Evolutionary conservation across 192 early-diverging fungal genomes (phyloP), one percentile per base, ranked within the genome.

Genomic region (Coemansia sp.): DNA sequence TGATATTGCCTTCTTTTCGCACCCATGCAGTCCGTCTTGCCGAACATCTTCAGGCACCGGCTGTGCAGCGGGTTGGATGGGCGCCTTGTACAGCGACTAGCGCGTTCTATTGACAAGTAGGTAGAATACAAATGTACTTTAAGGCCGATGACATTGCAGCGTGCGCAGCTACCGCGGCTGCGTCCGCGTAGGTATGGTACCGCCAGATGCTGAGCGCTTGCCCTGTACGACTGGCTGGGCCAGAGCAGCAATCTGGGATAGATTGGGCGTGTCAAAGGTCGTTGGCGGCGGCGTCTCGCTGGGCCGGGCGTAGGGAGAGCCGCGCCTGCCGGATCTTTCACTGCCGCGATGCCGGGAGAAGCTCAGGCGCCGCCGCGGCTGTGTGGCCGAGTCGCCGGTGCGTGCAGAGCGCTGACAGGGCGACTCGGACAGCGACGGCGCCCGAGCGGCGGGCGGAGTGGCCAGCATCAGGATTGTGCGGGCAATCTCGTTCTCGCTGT

Each of bases 401-500:
- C 45, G 35, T 23, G 40, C 39, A 2, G 51, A 29, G 10, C 27
- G 45, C 12, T 53, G 59, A 38, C 50, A 50, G 11, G 60, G 60
- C 2, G 68, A 60, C 28, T 12, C 31, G 19, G 49, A 60, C 1
- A 56, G 35, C 32, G 62, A 45, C 21, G 52, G 48, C 22, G 57
- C 50, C 22, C 62, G 68, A 5, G 58, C 53, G 2, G 62, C 58
- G 6, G 69, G 70, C 7, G 70, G 70, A 2, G 70, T 73, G 4
- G 63, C 62, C 3, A 73, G 70, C 63, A 66, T 62, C 19, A 73
- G 46, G 21, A 73, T 73, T 2, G 63, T 66, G 4, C 51, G 70
- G 0, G 70, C 70, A 19, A 57, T 36, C 19, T 73, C 70, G 36
- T 50, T 60, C 9, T 64, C 69, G 29, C 34, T 60, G 34, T 61